Conservation (phyloP, 371 early-diverging fungal species). For the Hamiltosporidium tvaerminnensis region DNA sequence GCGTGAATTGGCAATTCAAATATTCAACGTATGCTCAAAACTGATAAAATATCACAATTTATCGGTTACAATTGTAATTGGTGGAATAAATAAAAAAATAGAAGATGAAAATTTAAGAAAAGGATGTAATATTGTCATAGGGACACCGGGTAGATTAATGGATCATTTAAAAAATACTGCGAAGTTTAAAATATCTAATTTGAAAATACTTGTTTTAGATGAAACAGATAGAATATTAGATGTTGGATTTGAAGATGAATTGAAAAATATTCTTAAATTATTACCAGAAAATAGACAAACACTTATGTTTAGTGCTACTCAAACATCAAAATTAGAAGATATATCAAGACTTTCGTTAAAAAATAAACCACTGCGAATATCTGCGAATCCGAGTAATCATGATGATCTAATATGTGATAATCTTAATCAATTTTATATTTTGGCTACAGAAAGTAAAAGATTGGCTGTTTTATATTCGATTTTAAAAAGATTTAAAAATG, state of each 20-base stretch:
- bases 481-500: not conserved
- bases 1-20: conserved; percentile 83
- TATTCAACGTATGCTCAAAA: conserved; percentile 84
- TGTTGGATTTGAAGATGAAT: conserved; percentile 23
- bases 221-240: conserved; percentile 84
- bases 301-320: conserved; percentile 89
- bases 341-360: conserved; percentile 78
- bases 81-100: not conserved
- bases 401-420: no score
- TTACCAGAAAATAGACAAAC: conserved; percentile 77
- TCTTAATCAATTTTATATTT: not conserved
- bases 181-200: conserved; percentile 47
- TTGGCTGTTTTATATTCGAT: not conserved
- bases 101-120: not conserved
- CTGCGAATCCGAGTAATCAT: no score
- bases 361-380: conserved; percentile 74
- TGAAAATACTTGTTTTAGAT: conserved; percentile 60
- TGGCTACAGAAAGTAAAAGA: not conserved
- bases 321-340: conserved; percentile 83
- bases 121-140: conserved; percentile 59
- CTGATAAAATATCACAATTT: conserved; percentile 53
- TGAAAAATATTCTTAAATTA: conserved; percentile 57
- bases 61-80: not conserved
- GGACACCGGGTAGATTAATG: conserved; percentile 89
- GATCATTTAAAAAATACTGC: conserved; percentile 65